Conservation (phyloP, 441 rosid species). For the Bruguiera hainesii region DNA sequence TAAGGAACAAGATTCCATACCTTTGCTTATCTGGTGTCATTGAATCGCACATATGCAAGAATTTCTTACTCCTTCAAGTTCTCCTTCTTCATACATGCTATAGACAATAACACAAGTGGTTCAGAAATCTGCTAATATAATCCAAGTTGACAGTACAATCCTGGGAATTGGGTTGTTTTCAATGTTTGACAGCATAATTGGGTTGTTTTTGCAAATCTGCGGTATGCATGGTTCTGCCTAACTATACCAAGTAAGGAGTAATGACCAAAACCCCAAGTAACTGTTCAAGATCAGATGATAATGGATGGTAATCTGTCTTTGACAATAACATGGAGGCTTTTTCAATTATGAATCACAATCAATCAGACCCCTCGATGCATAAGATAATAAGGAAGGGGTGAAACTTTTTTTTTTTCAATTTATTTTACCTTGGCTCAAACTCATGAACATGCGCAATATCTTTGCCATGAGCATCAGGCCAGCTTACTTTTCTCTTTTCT, state of each 20-base stretch:
- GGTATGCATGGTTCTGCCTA: too few species aligned
- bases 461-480: slow-evolving; percentile 77
- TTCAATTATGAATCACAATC: neutral
- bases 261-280: too few species aligned
- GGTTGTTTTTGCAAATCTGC: too few species aligned
- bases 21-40: slow-evolving; percentile 27
- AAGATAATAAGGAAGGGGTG: neutral
- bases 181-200: too few species aligned
- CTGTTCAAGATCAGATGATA: too few species aligned
- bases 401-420: neutral
- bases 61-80: slow-evolving; percentile 46
- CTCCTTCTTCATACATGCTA: slow-evolving; percentile 65
- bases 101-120: slow-evolving; percentile 3
- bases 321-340: too few species aligned
- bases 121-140: slow-evolving; percentile 15
- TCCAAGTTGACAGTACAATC: neutral
- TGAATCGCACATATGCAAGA: slow-evolving; percentile 73
- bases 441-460: slow-evolving; percentile 79
- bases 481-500: slow-evolving; percentile 61
- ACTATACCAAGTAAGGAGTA: too few species aligned
- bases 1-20: neutral
- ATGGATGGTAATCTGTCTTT: too few species aligned
- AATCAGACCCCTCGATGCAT: neutral
- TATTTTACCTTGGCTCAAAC: slow-evolving; percentile 60
- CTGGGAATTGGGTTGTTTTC: too few species aligned